phyloP scores from a whole-genome alignment of 169 alveolate genomes.

The Plasmodium inui region DNA sequence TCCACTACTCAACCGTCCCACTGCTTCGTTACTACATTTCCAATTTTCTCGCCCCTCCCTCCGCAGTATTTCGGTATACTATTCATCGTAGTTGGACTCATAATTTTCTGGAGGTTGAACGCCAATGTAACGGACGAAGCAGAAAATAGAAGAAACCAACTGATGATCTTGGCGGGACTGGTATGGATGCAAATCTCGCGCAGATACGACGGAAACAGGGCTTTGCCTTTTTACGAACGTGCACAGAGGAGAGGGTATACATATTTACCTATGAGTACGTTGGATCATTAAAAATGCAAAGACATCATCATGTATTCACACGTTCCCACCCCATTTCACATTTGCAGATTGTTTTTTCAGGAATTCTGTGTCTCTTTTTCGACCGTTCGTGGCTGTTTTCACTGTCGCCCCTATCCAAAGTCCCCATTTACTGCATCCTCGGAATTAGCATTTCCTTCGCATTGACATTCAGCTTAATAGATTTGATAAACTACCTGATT shows the following conservation, averaged over 20 bases:
- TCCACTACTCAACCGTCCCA: not conserved
- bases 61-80: conserved; percentile 91
- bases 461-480: conserved; percentile 93
- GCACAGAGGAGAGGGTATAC: not conserved
- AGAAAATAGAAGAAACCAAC: conserved; percentile 77
- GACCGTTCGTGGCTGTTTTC: conserved; percentile 93
- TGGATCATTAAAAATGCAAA: not conserved
- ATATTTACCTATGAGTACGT: not conserved
- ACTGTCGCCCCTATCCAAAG: conserved; percentile 85
- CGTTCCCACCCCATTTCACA: not conserved
- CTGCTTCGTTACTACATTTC: not conserved
- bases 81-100: conserved; percentile 90
- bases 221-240: not conserved
- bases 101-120: conserved; percentile 90
- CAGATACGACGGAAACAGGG: not conserved
- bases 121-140: conserved; percentile 78
- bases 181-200: conserved; percentile 78
- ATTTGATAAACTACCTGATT: conserved; percentile 90
- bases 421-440: conserved; percentile 93
- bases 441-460: conserved; percentile 96
- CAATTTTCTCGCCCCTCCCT: not conserved
- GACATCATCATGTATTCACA: not conserved
- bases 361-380: conserved; percentile 92
- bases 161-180: conserved; percentile 83
- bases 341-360: conserved; percentile 87